Percentiles rank a stretch among this genome's conserved stretches.
These are phyloP conservation scores for Fusarium decemcellulare DNA, from an alignment of 2,329 filamentous ascomycete genomes.

Conservation along the genomic window DNA sequence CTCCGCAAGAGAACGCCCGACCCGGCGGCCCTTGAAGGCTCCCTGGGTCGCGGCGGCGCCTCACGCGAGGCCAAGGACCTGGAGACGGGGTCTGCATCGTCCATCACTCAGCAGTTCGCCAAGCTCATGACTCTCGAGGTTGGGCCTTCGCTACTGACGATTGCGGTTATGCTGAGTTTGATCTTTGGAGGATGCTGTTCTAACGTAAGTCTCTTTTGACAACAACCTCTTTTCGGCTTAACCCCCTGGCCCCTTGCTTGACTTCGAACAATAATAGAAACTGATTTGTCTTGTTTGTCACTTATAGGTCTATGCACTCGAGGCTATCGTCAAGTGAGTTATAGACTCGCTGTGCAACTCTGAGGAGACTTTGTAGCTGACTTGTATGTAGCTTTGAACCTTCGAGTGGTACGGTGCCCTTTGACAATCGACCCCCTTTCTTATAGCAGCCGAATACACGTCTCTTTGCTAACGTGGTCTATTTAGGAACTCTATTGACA, in stretches of 20 bases:
- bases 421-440: not conserved
- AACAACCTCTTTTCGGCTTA: not conserved
- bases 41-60: constrained; percentile 20
- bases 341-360: not conserved
- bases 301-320: constrained; percentile 89
- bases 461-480: constrained; percentile 31
- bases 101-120: constrained; percentile 42
- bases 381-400: constrained; percentile 77
- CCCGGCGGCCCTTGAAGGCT: constrained; percentile 35
- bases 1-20: constrained; percentile 42
- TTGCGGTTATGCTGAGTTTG: constrained; percentile 79
- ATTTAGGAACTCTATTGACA: constrained; percentile 82
- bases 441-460: not conserved
- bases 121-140: constrained; percentile 40
- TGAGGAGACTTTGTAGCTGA: constrained; percentile 28
- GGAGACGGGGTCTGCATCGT: constrained; percentile 31
- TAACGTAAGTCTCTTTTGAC: constrained; percentile 73
- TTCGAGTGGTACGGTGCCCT: constrained; percentile 74
- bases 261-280: not conserved
- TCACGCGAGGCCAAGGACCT: constrained; percentile 28
- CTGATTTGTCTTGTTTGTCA: constrained; percentile 39
- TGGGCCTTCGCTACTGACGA: constrained; percentile 62
- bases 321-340: constrained; percentile 91
- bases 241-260: not conserved
- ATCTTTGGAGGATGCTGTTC: constrained; percentile 98